Base-by-base conservation (phyloP, 2,329 filamentous ascomycete species). In the Chrysosporium queenslandicum region DNA sequence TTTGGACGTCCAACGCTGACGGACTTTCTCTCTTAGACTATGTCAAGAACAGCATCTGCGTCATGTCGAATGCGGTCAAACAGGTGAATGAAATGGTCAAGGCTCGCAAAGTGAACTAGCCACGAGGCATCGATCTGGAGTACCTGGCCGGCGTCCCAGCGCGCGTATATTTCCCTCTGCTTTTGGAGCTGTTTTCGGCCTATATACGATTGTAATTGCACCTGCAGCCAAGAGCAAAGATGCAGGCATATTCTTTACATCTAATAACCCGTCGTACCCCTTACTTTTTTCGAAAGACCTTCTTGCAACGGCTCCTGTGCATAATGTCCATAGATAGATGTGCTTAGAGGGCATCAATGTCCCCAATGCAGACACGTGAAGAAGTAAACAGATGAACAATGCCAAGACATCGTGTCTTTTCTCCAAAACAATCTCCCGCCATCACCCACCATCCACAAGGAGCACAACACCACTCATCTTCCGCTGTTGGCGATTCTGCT, bases 61-160 rank as follows among this genome's bases (percentile, higher is more conserved):
- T 59, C 4, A 62, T 66, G n/a, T 65, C 65, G 9, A 52, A 58
- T 30, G 64, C 64, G 4, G 55, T 68, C 34, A 59, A 60, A 39
- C 54, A 48, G 23, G 52, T 65, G 49, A 60, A 60, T 6, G 48
- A 46, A 32, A 55, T 54, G 41, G 52, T 57, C 25, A 55, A 53
- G 43, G 46, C 53, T 18, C 59, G 58, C 16, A 70, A 69, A 55
- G 46, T 55, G 18, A 43, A 43, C 29, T 50, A 41, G 23, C 9
- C 4, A 11, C 11, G 6, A n/a, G 16, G 25, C 3, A 42, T 30
- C 8, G 20, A 41, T 25, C 34, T 12, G 34, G 25, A 27, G 30
- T 16, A 27, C 18, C 30, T 6, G 45, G 3, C 12, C 30, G 11
- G n/a, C 4, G 20, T 27, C 21, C 11, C 7, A 18, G 27, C 21